Evolutionary conservation across 352 stramenopile genomes (phyloP), one percentile per base, ranked within the genome.

Genomic region (Phytophthora fragariaefolia): DNA sequence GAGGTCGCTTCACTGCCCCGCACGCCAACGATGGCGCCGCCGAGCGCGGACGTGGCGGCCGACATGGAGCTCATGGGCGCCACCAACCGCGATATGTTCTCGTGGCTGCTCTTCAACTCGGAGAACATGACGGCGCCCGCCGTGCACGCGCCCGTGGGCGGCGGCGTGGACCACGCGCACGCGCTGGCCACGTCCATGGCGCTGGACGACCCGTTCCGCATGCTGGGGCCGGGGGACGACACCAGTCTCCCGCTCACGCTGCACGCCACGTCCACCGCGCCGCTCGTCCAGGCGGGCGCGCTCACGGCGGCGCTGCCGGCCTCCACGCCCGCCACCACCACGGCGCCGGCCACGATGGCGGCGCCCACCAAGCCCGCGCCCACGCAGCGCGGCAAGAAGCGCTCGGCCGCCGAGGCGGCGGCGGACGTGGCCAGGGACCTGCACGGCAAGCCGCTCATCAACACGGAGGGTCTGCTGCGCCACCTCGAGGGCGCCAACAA

Each of bases 31-130:
- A 49, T 71, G 59, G 57, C 53, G 63, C 30, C 40, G 40, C 58
- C 17, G 57, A 48, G 60, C 24, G 59, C 58, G 15, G 69, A 80
- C 27, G 79, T 84, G 24, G 66, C 77, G 30, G 67, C 74, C 34
- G 85, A 93, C 24, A 84, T 91, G 71, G 85, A 93, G 57, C 69
- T 93, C 9, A 73, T 93, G 51, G 75, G 73, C 54, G 77, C 70
- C 53, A 81, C 82, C 23, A 93, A 91, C 69, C 85, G 85, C 51
- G 85, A 94, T 65, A 90, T 94, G 83, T 92, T 94, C 62, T 92
- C 85, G 53, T 94, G 85, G 85, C 74, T 92, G 57, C 69, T 94
- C 22, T 91, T 92, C 71, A 94, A 92, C 77, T 94, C 85, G 67
- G 85, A 94, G 66, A 89, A 92, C 73, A 91, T 93, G 66, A 78